A percentile compares a stretch with the other conserved stretches of the same genome.
Conservation (phyloP, 768 basidiomycete species). For the Crepidotus variabilis region DNA sequence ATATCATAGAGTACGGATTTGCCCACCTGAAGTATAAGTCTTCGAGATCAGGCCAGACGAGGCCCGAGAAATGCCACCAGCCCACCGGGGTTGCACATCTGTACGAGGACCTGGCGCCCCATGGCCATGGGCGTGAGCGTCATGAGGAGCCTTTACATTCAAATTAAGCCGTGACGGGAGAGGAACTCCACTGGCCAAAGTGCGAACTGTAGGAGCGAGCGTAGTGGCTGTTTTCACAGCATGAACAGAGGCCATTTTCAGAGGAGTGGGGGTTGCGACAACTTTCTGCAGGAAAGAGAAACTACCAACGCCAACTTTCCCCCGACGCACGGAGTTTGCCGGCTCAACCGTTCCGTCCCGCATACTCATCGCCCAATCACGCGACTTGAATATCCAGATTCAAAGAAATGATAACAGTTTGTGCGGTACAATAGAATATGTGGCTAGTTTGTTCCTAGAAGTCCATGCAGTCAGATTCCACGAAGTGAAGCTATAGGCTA, state of each 20-base stretch:
- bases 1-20: neutral
- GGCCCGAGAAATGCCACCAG: conserved; percentile 50
- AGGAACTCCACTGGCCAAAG: conserved; percentile 79
- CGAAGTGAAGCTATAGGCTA: no score
- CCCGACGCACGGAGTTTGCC: neutral
- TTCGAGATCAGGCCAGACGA: conserved; percentile 58
- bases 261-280: conserved; percentile 20
- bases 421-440: no score
- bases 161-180: conserved; percentile 72
- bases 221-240: conserved; percentile 80
- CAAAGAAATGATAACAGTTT: neutral
- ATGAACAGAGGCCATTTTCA: conserved; percentile 61
- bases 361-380: neutral
- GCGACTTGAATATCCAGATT: neutral
- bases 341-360: neutral
- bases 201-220: conserved; percentile 76
- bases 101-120: conserved; percentile 50
- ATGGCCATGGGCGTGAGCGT: conserved; percentile 58
- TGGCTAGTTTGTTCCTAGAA: no score
- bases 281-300: conserved; percentile 3
- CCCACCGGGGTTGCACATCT: conserved; percentile 62
- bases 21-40: conserved; percentile 60
- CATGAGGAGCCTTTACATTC: conserved; percentile 60
- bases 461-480: no score
- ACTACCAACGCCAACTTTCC: neutral